A percentile compares a stretch with the other conserved stretches of the same genome.
These are phyloP conservation scores for Daedaleopsis sinensis DNA, from an alignment of 768 basidiomycete genomes.

Conservation along the genomic window DNA sequence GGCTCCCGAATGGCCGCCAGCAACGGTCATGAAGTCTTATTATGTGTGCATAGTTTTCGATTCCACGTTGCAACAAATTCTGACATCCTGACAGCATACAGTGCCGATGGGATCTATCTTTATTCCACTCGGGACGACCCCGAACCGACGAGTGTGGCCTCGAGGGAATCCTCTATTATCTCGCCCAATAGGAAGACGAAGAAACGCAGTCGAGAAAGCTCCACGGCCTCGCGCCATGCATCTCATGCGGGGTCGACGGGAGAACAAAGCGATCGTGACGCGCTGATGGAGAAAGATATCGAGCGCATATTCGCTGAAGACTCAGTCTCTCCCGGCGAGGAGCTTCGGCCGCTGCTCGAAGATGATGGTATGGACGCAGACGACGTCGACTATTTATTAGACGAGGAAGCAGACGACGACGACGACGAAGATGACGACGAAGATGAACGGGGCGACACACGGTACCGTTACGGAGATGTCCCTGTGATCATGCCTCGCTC, in stretches of 20 bases:
- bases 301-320: slow-evolving; percentile 27
- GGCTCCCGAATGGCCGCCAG: slow-evolving; percentile 70
- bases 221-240: not conserved
- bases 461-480: slow-evolving; percentile 37
- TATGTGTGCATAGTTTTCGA: not conserved
- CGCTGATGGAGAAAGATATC: slow-evolving; percentile 32
- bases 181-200: slow-evolving; percentile 19
- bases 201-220: not conserved
- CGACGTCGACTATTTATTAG: not conserved
- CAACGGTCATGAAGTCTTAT: slow-evolving; percentile 75
- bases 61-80: too few species aligned
- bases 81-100: slow-evolving; percentile 55
- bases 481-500: slow-evolving; percentile 65
- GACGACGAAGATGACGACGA: slow-evolving; percentile 35
- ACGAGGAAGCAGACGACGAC: slow-evolving; percentile 24
- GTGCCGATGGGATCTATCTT: slow-evolving; percentile 70
- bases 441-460: slow-evolving; percentile 29
- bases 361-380: not conserved
- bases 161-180: slow-evolving; percentile 14
- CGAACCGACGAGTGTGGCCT: slow-evolving; percentile 23
- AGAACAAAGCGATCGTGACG: slow-evolving; percentile 22
- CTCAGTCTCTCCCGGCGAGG: not conserved
- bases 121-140: slow-evolving; percentile 75
- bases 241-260: not conserved
- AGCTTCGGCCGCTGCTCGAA: not conserved